phyloP scores from a whole-genome alignment of 1,139 yeast species.

The Candida neerlandica region DNA sequence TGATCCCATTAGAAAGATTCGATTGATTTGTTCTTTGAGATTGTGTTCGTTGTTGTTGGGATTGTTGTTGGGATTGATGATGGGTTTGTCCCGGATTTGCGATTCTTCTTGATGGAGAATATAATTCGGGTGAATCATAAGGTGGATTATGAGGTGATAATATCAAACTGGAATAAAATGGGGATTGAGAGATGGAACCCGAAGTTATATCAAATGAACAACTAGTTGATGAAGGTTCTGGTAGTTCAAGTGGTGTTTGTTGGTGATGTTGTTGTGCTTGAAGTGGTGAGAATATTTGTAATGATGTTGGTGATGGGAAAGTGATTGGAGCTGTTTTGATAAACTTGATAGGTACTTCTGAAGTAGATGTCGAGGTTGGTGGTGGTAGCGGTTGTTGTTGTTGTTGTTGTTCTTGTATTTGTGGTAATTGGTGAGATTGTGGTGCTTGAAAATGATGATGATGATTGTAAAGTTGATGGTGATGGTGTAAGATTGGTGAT shows the following conservation, averaged over 20 bases:
- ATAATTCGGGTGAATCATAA: constrained; percentile 11
- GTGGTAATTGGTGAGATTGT: constrained; percentile 1
- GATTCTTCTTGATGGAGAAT: constrained; percentile 2
- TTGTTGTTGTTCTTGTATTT: too few relatives aligned
- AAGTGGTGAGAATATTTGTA: constrained; percentile 4
- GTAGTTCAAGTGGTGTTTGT: neutral
- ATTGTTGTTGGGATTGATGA: neutral
- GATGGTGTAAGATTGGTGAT: constrained; percentile 7
- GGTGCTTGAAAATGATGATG: constrained; percentile 8
- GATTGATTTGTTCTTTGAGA: neutral
- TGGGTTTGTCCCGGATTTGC: constrained; percentile 1
- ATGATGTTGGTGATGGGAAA: constrained; percentile 3
- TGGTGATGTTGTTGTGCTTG: neutral
- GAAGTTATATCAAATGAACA: constrained; percentile 9
- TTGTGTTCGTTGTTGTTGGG: neutral
- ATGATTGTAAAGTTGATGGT: neutral
- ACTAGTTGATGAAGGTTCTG: constrained; percentile 1
- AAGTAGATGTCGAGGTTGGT: neutral
- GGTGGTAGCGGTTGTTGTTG: too few relatives aligned
- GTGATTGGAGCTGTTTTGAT: constrained; percentile 10
- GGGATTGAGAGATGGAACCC: constrained; percentile 7
- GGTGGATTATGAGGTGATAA: constrained; percentile 13
- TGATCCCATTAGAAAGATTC: neutral
- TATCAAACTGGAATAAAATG: constrained; percentile 7
- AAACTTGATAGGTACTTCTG: neutral